Conservation (phyloP, 768 basidiomycete species). For the Lactarius evosmus region DNA sequence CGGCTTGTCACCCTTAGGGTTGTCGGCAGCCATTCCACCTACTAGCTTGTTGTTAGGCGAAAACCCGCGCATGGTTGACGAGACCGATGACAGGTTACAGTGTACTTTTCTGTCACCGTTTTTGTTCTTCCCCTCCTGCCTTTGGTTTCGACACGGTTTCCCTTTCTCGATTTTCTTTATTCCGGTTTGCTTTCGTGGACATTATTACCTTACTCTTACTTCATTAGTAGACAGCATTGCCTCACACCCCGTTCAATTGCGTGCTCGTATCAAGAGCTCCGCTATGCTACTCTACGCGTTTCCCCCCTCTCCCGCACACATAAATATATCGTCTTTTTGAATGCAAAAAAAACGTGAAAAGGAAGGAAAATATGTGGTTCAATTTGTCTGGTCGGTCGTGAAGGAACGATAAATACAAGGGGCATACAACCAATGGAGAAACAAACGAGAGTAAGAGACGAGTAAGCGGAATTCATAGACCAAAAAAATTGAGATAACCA, state of each 20-base stretch:
- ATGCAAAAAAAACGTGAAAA: background rate
- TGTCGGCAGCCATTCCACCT: slow-evolving; percentile 75
- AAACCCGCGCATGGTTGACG: too few species aligned
- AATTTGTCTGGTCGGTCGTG: too few species aligned
- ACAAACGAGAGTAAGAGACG: too few species aligned
- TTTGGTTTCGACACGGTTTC: background rate
- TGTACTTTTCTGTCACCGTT: too few species aligned
- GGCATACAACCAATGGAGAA: too few species aligned
- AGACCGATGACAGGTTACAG: background rate
- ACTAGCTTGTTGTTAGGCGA: slow-evolving; percentile 56
- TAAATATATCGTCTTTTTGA: background rate
- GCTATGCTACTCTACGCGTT: slow-evolving; percentile 2
- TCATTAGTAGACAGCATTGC: too few species aligned
- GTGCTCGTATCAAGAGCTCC: too few species aligned
- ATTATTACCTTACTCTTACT: too few species aligned
- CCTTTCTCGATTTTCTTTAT: background rate
- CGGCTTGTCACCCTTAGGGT: slow-evolving; percentile 80
- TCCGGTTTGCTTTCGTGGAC: background rate
- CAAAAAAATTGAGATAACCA: too few species aligned
- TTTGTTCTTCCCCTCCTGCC: background rate
- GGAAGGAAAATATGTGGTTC: background rate
- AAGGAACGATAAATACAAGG: too few species aligned
- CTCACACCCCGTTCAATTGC: too few species aligned
- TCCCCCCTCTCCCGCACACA: background rate
- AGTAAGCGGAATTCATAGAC: too few species aligned